Evolutionary conservation across 495 filamentous ascomycete species (phyloP).

Genomic region (Hypoxylon intermedium): DNA sequence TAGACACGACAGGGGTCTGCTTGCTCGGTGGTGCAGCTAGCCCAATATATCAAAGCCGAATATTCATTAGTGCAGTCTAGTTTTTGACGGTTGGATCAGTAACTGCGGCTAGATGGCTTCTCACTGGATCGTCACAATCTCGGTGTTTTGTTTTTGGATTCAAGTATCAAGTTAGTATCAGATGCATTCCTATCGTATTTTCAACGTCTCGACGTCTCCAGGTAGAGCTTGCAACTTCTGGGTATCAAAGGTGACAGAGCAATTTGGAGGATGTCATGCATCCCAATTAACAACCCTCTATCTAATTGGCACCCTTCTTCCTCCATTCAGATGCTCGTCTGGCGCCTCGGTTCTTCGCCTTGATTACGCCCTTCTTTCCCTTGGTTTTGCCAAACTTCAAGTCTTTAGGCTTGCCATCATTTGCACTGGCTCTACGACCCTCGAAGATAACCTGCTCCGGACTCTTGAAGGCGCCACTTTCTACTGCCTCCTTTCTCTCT

Average conservation of each 20-base stretch:
- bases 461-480: slow-evolving; percentile 53
- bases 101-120: too few relatives aligned
- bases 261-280: background rate
- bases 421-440: slow-evolving; percentile 79
- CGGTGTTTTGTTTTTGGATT: background rate
- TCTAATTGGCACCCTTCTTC: slow-evolving; percentile 45
- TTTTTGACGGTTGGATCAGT: slow-evolving; percentile 1
- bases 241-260: slow-evolving; percentile 5
- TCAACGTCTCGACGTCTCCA: too few relatives aligned
- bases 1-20: slow-evolving; percentile 14
- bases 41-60: slow-evolving; percentile 19
- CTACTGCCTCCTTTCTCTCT: slow-evolving; percentile 33
- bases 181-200: background rate
- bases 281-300: too few relatives aligned
- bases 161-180: background rate
- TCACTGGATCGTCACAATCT: background rate
- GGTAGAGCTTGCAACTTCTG: background rate
- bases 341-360: slow-evolving; percentile 58
- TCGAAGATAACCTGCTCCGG: slow-evolving; percentile 85
- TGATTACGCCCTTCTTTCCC: slow-evolving; percentile 60
- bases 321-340: slow-evolving; percentile 73
- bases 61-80: slow-evolving; percentile 17
- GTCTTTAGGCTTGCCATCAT: slow-evolving; percentile 65
- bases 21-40: slow-evolving; percentile 12
- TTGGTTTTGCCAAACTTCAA: slow-evolving; percentile 66